Evolutionary conservation across 164 flowering plant species (phyloP).

Genomic region (Amborella trichopoda): DNA sequence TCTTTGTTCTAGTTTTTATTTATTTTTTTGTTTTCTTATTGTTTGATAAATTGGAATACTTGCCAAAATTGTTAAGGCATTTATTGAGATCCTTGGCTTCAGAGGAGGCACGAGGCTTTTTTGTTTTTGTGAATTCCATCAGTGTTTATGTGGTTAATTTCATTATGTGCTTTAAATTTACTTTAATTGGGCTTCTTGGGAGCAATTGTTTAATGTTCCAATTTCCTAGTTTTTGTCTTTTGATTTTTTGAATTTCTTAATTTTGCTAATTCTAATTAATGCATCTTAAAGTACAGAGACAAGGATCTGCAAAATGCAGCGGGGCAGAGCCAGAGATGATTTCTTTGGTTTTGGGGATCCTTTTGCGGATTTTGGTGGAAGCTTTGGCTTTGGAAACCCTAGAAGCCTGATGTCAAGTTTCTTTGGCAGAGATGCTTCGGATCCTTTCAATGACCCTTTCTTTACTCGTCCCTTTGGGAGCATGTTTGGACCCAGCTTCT

Average conservation of each 20-base stretch:
- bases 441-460: conserved; percentile 89
- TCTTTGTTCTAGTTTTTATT: too few species aligned
- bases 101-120: neutral
- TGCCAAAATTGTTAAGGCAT: too few species aligned
- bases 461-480: conserved; percentile 53
- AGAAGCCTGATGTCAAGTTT: conserved; percentile 41
- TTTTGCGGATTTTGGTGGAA: conserved; percentile 26
- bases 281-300: too few species aligned
- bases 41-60: too few species aligned
- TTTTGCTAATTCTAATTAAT: too few species aligned
- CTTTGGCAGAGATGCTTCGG: conserved; percentile 74
- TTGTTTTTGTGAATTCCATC: neutral
- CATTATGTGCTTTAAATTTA: too few species aligned
- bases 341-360: conserved; percentile 20
- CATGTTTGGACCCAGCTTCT: conserved; percentile 9
- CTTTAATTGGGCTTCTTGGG: too few species aligned
- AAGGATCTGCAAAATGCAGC: conserved; percentile 27
- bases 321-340: conserved; percentile 21
- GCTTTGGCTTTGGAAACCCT: conserved; percentile 29
- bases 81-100: neutral
- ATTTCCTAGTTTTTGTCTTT: neutral
- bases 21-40: too few species aligned
- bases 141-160: neutral
- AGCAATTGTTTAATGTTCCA: too few species aligned
- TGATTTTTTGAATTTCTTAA: too few species aligned